These are phyloP conservation scores for Kwoniella sp. DNA, from an alignment of 768 basidiomycete species.

Conservation along the genomic window DNA sequence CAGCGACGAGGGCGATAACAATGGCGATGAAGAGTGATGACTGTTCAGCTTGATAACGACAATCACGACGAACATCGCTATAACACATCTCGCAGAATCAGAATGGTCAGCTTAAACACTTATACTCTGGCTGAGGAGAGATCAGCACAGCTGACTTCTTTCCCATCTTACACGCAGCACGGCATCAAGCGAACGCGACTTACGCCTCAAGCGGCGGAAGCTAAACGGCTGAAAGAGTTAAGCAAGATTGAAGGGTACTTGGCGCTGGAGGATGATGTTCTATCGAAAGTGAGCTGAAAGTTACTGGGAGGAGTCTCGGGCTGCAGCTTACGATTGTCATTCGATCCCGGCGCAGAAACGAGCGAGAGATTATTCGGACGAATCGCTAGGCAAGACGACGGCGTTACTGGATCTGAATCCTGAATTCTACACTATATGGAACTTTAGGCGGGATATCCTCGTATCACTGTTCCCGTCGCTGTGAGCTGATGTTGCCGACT, in stretches of 20 bases:
- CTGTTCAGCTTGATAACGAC: background rate
- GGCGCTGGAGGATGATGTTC: conserved; percentile 65
- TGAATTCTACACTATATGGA: conserved; percentile 96
- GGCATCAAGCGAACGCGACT: conserved; percentile 56
- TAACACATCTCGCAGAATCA: too few species aligned
- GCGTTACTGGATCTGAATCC: conserved; percentile 80
- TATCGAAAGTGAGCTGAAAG: conserved; percentile 64
- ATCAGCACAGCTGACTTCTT: background rate
- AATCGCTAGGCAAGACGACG: conserved; percentile 78
- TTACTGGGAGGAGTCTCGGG: background rate
- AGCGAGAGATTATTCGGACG: conserved; percentile 67
- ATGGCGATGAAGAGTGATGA: background rate
- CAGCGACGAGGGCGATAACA: conserved; percentile 6
- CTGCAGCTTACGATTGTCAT: background rate
- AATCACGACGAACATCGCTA: background rate
- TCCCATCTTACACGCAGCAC: conserved; percentile 45
- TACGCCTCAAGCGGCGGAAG: conserved; percentile 60
- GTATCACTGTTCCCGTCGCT: conserved; percentile 70
- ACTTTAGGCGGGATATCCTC: conserved; percentile 82
- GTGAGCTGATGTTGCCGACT: conserved; percentile 58
- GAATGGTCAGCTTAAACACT: background rate
- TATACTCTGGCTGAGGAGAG: too few species aligned
- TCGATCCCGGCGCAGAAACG: conserved; percentile 79
- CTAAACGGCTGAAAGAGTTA: conserved; percentile 70
- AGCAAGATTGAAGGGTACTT: conserved; percentile 77